phyloP scores from a whole-genome alignment of 208 protist species.

The Trichomonas gallinae region DNA sequence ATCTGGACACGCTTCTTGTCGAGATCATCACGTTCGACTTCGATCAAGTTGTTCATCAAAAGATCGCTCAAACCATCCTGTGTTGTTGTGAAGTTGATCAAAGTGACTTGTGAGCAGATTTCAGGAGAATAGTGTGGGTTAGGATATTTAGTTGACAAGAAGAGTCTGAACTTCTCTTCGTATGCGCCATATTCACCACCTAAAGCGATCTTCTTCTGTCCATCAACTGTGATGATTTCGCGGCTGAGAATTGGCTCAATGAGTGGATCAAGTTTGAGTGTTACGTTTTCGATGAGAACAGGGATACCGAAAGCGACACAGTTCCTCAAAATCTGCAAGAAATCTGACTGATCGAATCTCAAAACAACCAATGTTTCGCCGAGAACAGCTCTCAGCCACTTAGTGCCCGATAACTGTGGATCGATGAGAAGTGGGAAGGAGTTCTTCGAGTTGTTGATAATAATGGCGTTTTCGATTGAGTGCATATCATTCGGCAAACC shows the following conservation, averaged over 20 bases:
- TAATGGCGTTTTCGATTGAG: conserved; percentile 87
- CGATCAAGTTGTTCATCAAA: conserved; percentile 88
- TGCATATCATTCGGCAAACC: conserved; percentile 82
- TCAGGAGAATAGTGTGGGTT: conserved; percentile 95
- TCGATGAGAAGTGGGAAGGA: conserved; percentile 95
- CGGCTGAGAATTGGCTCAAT: conserved; percentile 80
- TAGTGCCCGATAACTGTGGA: conserved; percentile 86
- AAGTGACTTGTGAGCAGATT: conserved; percentile 84
- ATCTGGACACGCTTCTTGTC: conserved; percentile 77
- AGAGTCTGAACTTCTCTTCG: conserved; percentile 79
- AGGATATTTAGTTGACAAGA: conserved; percentile 87
- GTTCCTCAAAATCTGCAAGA: conserved; percentile 52
- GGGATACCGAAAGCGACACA: conserved; percentile 46
- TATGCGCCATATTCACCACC: conserved; percentile 33
- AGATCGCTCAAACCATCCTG: conserved; percentile 88
- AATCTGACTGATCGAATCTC: conserved; percentile 61
- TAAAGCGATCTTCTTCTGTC: conserved; percentile 23
- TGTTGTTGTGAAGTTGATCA: conserved; percentile 97
- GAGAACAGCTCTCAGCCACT: conserved; percentile 81
- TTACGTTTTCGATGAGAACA: conserved; percentile 77
- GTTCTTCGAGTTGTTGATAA: conserved; percentile 58
- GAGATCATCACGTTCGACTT: conserved; percentile 85
- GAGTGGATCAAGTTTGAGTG: conserved; percentile 82
- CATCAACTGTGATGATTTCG: conserved; percentile 72
- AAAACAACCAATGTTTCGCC: conserved; percentile 72